Evolutionary conservation across 345 rosid species (phyloP), one percentile per base, ranked within the genome.

Genomic region (Mercurialis annua): DNA sequence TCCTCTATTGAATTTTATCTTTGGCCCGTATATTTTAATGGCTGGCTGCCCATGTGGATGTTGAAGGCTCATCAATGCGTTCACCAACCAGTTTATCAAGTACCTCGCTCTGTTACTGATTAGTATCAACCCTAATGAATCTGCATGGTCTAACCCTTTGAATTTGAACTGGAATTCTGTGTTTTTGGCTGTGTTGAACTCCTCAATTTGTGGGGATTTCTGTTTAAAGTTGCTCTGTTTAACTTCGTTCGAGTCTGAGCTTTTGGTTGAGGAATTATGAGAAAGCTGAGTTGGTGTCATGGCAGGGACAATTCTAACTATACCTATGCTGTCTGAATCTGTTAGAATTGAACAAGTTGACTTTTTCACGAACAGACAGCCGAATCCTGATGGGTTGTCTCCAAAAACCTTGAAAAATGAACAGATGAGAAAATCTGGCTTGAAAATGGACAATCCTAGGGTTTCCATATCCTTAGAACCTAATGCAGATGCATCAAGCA

Each of bases 391-490:
- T 11, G 87, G 88, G 61, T 86, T 79, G 2, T 87, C 91, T 1
- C 94, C 97, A 65, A 86, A 87, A 29, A 89, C 77, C 76, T 87
- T 86, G 82, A 73, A 85, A 70, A 90, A 90, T 5, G 90, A 86
- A 79, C 87, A 93, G 15, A 90, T 69, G 7, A 93, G 75, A 62
- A 93, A 89, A 64, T 90, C 96, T 8, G 97, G 97, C 67, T 80
- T 80, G 73, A 89, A 90, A 17, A 93, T 63, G 57, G 91, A 87
- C 4, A 93, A 85, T 3, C 98, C 98, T 44, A 93, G 65, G 7
- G 98, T 87, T 18, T 93, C 97, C 97, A 93, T 93, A 44, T 87
- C 89, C 63, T 90, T 93, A 10, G 89, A 79, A 29, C 92, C 84
- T 55, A 90, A 71, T 24, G 91, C 90, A 46, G 80, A 82, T 0